Evolutionary conservation across 352 stramenopile species (phyloP).

Genomic region (Globisporangium acanthophoron): DNA sequence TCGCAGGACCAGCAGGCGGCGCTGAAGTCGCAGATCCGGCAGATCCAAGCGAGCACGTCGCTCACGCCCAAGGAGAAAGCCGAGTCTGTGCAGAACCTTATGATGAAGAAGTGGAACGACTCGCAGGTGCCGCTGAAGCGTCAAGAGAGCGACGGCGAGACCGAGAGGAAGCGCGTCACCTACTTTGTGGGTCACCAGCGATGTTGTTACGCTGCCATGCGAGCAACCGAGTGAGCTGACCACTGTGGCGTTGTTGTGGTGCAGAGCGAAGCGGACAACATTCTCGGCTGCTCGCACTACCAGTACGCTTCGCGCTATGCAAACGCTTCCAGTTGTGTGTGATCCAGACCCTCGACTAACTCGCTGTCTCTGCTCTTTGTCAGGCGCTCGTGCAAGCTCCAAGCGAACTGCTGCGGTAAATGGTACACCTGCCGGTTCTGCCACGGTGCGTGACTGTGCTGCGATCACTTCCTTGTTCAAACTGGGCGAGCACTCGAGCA

Average conservation of each 20-base stretch:
- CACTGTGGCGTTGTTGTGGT: background rate
- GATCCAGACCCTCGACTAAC: background rate
- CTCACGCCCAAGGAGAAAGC: constrained; percentile 80
- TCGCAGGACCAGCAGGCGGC: constrained; percentile 41
- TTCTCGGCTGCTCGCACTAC: constrained; percentile 86
- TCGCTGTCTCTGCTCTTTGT: background rate
- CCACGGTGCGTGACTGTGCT: constrained; percentile 52
- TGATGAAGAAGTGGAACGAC: constrained; percentile 85
- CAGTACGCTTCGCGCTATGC: constrained; percentile 30
- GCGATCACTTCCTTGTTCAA: background rate
- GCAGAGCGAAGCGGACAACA: constrained; percentile 52
- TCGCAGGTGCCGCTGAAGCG: constrained; percentile 37
- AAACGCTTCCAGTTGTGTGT: background rate
- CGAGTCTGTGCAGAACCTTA: constrained; percentile 77
- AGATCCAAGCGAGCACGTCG: constrained; percentile 75
- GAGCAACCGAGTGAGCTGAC: background rate
- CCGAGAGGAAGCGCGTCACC: constrained; percentile 34
- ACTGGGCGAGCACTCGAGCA: background rate
- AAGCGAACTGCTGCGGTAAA: constrained; percentile 82
- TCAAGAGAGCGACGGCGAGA: constrained; percentile 39
- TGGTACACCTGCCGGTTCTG: constrained; percentile 90
- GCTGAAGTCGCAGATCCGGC: constrained; percentile 67
- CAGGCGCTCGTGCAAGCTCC: constrained; percentile 74
- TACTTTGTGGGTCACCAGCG: constrained; percentile 42
- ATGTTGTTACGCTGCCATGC: background rate